Base-by-base conservation (phyloP, 2,329 filamentous ascomycete species). In the Pseudogymnoascus sp. region DNA sequence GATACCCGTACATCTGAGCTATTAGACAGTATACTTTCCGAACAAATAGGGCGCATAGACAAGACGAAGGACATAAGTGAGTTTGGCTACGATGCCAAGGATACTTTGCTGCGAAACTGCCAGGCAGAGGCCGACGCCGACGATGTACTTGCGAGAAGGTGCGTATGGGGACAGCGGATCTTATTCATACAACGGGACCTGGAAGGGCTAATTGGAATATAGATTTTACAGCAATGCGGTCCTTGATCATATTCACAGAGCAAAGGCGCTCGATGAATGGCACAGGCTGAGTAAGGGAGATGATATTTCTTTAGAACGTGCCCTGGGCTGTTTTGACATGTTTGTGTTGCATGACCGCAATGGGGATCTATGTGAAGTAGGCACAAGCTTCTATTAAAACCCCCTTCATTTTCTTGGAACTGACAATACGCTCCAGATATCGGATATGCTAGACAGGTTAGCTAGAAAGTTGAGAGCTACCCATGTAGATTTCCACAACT, bases 31-130 rank as follows among this genome's bases (percentile, higher is more conserved):
- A 85, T 96, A 63, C 77, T 97, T 61, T 73, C 78, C n/a, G 86
- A 83, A 33, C 89, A 91, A 72, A 81, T 86, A 36, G 80, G 84
- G 61, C 86, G 92, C 18, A 81, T 91, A 62, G 79, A 81, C 61
- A 86, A 87, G 69, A 86, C 91, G 65, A 84, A 88, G 68, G 76
- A 81, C 59, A 88, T 97, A 65, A 85, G 89, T 60, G 77, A 79
- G 29, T 80, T 87, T 69, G 92, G 92, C 0, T 93, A 92, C 70
- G 92, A 97, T 76, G 89, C 88, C 52, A 97, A 97, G 73, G 92
- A 97, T 72, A 87, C 86, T 61, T 80, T 97, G 58, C 70, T 92
- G 64, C 78, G 81, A 61, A 86, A 96, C 71, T 84, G 82, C 64
- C 77, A 77, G 76, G 80, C 13, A 7, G 48, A 62, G 63, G 81